Base-by-base conservation (phyloP, 2,329 filamentous ascomycete genomes). In the Hirsutella minnesotensis region DNA sequence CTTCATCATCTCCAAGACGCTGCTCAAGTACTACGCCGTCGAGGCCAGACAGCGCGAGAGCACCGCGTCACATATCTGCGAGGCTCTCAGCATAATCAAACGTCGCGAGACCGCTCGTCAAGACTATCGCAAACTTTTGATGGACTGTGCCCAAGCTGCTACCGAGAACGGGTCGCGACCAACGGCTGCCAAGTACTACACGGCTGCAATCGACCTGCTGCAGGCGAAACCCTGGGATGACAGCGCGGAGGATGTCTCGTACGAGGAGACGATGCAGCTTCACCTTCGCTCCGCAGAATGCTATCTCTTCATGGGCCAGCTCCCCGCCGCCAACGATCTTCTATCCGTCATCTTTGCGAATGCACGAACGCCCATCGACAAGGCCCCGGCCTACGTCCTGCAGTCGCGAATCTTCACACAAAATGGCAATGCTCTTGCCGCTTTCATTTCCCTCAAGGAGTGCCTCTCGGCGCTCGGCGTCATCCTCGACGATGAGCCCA, bases 171-270 rank as follows among this genome's bases (percentile, higher is more conserved):
- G 89, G 15, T 88, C 89, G 2, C 74, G 86, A 43, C 79, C 81
- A 3, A 92, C 87, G 3, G 86, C 87, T 1, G 75, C 87, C 8
- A 86, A 83, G 58, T 95, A 88, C 55, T 94, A 87, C 59, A 76
- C 74, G 37, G 77, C 79, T 43, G 88, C 86, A 39, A 72, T 95
- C 38, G 70, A 72, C 9, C 70, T 96, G n/a, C 69, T 96, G 13
- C 88, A 94, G 56, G 69, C 81, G 7, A 67, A 85, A 42, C 80
- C 85, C 1, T 96, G 90, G 90, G 69, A 76, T 35, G 79, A 83
- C 24, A 70, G 68, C 7, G 61, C 66, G 13, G 71, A 76, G 5
- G 90, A 95, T 56, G 81, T 84, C 1, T 83, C 79, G 38, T 95
- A 95, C 53, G 80, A 87, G 10, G 90, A 96, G 63, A 94, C 88